A percentile compares a stretch with the other conserved stretches of the same genome.
phyloP scores from a whole-genome alignment of 495 filamentous ascomycete species.

The Bryoglossum gracile region DNA sequence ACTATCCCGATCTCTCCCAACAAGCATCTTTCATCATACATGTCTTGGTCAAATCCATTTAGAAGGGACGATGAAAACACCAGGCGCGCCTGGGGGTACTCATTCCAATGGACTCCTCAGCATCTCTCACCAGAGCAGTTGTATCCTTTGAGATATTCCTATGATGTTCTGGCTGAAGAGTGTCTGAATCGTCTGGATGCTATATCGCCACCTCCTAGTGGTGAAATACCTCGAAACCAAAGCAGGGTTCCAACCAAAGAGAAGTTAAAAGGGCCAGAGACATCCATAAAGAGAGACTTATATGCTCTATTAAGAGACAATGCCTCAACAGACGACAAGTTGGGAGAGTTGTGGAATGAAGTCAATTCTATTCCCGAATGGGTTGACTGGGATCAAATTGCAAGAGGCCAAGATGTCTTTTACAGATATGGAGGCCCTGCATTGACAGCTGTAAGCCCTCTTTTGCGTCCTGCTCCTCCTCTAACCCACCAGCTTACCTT shows the following conservation, averaged over 20 bases:
- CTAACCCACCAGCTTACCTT: conserved; percentile 44
- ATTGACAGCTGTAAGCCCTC: conserved; percentile 37
- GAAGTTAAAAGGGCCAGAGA: conserved; percentile 21
- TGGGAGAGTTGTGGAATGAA: conserved; percentile 57
- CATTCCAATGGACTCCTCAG: conserved; percentile 60
- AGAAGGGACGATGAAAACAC: conserved; percentile 22
- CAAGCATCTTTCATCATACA: conserved; percentile 20
- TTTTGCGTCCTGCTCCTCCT: neutral
- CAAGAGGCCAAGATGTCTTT: conserved; percentile 60
- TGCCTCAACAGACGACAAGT: conserved; percentile 45
- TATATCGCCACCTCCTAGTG: conserved; percentile 37
- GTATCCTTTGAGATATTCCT: conserved; percentile 53
- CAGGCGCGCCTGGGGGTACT: conserved; percentile 51
- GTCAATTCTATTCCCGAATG: conserved; percentile 64
- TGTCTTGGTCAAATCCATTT: conserved; percentile 35
- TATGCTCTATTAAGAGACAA: conserved; percentile 56
- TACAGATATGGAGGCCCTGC: conserved; percentile 66
- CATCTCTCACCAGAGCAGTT: conserved; percentile 58
- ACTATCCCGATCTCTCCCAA: too few relatives aligned
- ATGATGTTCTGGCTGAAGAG: conserved; percentile 61
- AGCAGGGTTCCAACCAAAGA: conserved; percentile 10
- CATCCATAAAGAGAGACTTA: conserved; percentile 40
- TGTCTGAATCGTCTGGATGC: conserved; percentile 52
- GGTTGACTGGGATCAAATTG: conserved; percentile 79
- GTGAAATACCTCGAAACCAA: conserved; percentile 15